These are phyloP conservation scores for Metschnikowia lochheadii DNA, from an alignment of 805 yeast genomes.

Conservation along the genomic window DNA sequence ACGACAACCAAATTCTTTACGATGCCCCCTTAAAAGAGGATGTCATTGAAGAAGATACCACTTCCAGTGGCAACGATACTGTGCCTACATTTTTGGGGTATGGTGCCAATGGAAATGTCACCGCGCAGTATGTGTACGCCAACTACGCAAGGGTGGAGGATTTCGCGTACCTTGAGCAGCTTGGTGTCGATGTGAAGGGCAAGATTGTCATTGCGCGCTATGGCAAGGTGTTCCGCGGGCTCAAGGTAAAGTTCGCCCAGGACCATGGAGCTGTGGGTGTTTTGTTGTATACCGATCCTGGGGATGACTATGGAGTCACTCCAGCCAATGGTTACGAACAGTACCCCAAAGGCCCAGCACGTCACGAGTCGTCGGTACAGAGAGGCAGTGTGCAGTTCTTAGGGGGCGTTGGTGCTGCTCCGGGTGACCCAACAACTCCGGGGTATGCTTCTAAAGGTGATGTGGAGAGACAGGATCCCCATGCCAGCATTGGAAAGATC, in stretches of 20 bases:
- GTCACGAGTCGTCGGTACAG: constrained; percentile 57
- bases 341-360: constrained; percentile 64
- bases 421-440: constrained; percentile 79
- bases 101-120: constrained; percentile 59
- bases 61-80: constrained; percentile 36
- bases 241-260: constrained; percentile 61
- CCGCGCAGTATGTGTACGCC: constrained; percentile 51
- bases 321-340: constrained; percentile 50
- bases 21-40: constrained; percentile 52
- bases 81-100: constrained; percentile 64
- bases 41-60: constrained; percentile 35
- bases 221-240: constrained; percentile 49
- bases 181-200: constrained; percentile 44
- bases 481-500: constrained; percentile 52
- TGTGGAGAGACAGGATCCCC: constrained; percentile 18
- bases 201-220: constrained; percentile 58
- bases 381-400: constrained; percentile 58
- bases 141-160: constrained; percentile 60
- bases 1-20: constrained; percentile 34
- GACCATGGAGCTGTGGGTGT: constrained; percentile 60
- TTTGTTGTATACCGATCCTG: constrained; percentile 63
- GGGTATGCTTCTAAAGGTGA: constrained; percentile 50
- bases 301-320: constrained; percentile 56
- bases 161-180: constrained; percentile 38
- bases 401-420: constrained; percentile 46